Conservation (phyloP, 2,329 filamentous ascomycete genomes). For the Talaromyces verruculosus region DNA sequence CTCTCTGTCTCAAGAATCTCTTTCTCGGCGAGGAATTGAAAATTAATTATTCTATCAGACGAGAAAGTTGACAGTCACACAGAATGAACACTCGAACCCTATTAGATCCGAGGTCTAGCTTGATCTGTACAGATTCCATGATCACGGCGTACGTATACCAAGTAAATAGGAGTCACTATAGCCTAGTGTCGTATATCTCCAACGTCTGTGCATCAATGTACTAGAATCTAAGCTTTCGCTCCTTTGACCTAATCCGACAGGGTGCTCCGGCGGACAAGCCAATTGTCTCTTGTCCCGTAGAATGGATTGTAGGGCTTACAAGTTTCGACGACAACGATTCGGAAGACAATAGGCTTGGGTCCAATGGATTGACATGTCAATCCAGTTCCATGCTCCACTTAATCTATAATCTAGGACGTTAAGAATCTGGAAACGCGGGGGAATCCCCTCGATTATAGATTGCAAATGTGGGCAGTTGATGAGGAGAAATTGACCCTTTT, state of each 20-base stretch:
- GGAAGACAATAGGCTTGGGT: neutral
- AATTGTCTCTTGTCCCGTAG: neutral
- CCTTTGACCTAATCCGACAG: constrained; percentile 3
- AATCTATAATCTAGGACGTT: neutral
- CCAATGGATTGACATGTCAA: neutral
- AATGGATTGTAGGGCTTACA: neutral
- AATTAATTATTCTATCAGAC: neutral
- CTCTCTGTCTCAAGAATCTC: neutral
- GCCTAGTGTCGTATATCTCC: neutral
- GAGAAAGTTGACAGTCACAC: neutral
- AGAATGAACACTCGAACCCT: neutral
- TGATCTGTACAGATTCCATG: neutral
- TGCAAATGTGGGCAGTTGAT: neutral
- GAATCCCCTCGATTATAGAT: neutral
- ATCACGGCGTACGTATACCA: neutral
- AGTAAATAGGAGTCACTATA: neutral
- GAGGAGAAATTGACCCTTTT: neutral
- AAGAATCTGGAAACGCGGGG: neutral
- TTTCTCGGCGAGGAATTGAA: neutral
- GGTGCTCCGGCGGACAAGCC: neutral
- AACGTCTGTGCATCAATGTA: neutral
- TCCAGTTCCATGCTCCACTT: neutral
- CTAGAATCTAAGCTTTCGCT: neutral
- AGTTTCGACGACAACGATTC: neutral
- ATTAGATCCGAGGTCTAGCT: neutral